Percentiles rank a stretch among this genome's conserved stretches.
Conservation (phyloP, 306 rosid species). For the Fragaria nilgerrensis region DNA sequence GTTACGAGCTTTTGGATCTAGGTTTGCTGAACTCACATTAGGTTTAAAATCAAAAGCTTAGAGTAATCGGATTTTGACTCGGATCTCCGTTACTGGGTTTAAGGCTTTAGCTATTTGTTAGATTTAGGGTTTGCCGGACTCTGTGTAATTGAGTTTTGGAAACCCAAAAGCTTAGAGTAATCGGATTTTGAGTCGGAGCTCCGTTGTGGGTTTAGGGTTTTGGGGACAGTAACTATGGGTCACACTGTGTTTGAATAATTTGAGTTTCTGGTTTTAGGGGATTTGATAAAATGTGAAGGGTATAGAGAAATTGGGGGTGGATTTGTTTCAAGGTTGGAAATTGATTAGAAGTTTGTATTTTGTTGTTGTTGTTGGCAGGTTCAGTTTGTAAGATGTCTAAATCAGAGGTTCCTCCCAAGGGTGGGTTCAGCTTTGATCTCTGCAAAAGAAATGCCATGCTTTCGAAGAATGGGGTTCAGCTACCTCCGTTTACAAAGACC, state of each 20-base stretch:
- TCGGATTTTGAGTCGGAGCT: neutral
- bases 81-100: too few species aligned
- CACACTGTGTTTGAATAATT: neutral
- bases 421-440: slow-evolving; percentile 62
- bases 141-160: neutral
- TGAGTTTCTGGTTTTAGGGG: neutral
- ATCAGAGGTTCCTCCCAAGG: slow-evolving; percentile 73
- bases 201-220: neutral
- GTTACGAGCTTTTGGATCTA: too few species aligned
- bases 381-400: slow-evolving; percentile 45
- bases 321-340: neutral
- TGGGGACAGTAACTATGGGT: neutral
- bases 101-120: neutral
- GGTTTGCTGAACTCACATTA: too few species aligned
- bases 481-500: slow-evolving; percentile 67
- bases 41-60: too few species aligned
- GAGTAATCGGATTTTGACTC: too few species aligned
- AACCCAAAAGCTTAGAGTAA: neutral
- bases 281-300: neutral
- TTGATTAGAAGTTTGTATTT: neutral
- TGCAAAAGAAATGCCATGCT: slow-evolving; percentile 61
- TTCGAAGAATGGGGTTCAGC: slow-evolving; percentile 55
- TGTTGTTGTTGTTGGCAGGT: slow-evolving; percentile 22
- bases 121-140: neutral
- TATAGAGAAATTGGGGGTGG: neutral